Evolutionary conservation across 208 protist species (phyloP).

Genomic region (Tritrichomonas foetus): DNA sequence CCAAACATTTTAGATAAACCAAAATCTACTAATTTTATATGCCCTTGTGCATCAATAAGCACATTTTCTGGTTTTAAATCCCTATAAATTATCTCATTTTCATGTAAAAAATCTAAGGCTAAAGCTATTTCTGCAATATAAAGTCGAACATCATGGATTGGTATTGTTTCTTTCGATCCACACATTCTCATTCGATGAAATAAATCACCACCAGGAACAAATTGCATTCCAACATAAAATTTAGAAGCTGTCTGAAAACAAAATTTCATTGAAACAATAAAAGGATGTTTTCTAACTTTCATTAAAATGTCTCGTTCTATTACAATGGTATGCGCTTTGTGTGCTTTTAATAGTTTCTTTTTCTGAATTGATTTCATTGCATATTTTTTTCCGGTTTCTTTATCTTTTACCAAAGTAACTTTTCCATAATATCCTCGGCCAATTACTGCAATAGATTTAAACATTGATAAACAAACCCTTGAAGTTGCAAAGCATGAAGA

Average conservation of each 20-base stretch:
- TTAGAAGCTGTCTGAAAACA: neutral
- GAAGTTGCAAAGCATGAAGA: too few species aligned
- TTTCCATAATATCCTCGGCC: neutral
- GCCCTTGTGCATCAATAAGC: neutral
- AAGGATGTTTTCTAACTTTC: neutral
- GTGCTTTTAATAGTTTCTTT: neutral
- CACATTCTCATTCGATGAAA: neutral
- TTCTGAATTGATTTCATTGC: neutral
- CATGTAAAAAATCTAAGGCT: neutral
- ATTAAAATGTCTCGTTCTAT: neutral
- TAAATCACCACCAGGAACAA: neutral
- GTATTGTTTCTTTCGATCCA: neutral
- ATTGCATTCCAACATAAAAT: neutral
- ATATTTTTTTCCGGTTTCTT: neutral
- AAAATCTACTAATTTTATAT: constrained; percentile 4
- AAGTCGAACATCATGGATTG: neutral
- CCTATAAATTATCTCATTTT: neutral
- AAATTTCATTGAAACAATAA: neutral
- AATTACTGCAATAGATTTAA: too few species aligned
- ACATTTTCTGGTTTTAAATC: constrained; percentile 42
- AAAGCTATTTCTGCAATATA: neutral
- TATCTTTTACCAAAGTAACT: neutral
- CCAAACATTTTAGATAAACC: neutral
- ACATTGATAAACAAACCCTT: too few species aligned
- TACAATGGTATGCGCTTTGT: neutral